Base-by-base conservation (phyloP, 2,329 filamentous ascomycete genomes). In the Penicillium crustosum region DNA sequence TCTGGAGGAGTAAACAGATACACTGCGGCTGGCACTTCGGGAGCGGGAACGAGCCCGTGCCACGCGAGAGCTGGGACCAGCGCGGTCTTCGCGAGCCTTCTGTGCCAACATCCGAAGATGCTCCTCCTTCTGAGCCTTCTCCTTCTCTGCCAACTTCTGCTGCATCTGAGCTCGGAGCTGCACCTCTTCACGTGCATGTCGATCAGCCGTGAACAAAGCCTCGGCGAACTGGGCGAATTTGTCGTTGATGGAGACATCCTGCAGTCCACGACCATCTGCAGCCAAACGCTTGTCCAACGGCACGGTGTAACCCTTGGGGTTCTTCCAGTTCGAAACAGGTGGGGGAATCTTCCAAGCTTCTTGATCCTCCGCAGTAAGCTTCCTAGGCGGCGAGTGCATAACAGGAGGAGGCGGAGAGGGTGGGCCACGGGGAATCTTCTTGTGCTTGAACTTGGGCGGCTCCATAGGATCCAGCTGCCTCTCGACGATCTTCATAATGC, bases 401-500 rank as follows among this genome's bases (percentile, higher is more conserved):
- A 99, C 86, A 2, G 94, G 94, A 17, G 94, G 91, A 1, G 94
- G 94, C 3, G 94, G 94, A 50, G 89, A 94, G 0, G 93, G 93
- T 10, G 94, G 93, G 36, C 93, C 93, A 67, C 91, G 86, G 10
- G 93, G 93, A 57, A 99, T 96, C 79, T 97, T 96, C 82, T 97
- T 97, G 79, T 97, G 91, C 77, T 97, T 97, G 80, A 97, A 97
- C 71, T 97, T 97, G 2, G 94, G 93, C 1, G 94, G 94, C 71
- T 97, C 93, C 89, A 97, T 90, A 0, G 94, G 94, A 76, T 99
- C 94, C 66, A 89, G 84, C 74, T 97, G 93, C 55, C 91, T 84
- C 75, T 97, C 91, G 38, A 97, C 91, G 76, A 99, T 97, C 81
- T 97, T 97, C 86, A 99, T 95, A 64, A 99, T 96, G 15, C 94